Base-by-base conservation (phyloP, 1,139 yeast genomes). In the Protomyces inouyei region DNA sequence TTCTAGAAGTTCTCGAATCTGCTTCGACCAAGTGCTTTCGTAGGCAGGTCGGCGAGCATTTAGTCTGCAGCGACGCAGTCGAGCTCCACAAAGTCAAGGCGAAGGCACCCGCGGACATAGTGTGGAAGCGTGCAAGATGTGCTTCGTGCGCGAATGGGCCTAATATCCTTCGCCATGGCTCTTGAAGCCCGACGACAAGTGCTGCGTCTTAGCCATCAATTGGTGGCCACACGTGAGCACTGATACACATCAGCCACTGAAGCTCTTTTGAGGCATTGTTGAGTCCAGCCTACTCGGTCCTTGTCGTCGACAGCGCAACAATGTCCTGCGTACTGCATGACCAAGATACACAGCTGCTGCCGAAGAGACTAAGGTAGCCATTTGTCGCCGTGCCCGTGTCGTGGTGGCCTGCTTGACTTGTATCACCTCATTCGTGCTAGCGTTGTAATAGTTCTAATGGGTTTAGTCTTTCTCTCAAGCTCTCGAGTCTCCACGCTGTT, bases 91-190 rank as follows among this genome's bases (percentile, higher is more conserved):
- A 38, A 10, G 16, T 18, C 43, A 14, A 16, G 2, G 43, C 43
- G 18, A 14, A 38, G 43, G 43, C 43, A 38, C 3, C 10, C 43
- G n/a, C 43, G 43, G 6, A 38, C 43, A 16, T 38, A 28, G 32
- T 28, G 43, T 28, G 43, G 8, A 38, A 38, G 2, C 43, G 14
- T 10, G 43, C n/a, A 38, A 16, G 10, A 68, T 67, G 46, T 67
- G 69, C 51, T 68, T 69, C 46, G 71, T 67, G 23, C 67, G 23
- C 16, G 46, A 23, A 55, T 68, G 68, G 37, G 37, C 16, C 60
- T 59, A 1, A 70, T 67, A 21, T 70, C 69, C n/a, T 48, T 23
- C 28, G 69, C 65, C n/a, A 70, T 46, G 6, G 59, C 46, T 65
- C 69, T 52, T 16, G 57, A 2, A 67, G 52, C n/a, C 3, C 16